These are phyloP conservation scores for Globisporangium iwayamae DNA, from an alignment of 352 stramenopile species.

Conservation along the genomic window DNA sequence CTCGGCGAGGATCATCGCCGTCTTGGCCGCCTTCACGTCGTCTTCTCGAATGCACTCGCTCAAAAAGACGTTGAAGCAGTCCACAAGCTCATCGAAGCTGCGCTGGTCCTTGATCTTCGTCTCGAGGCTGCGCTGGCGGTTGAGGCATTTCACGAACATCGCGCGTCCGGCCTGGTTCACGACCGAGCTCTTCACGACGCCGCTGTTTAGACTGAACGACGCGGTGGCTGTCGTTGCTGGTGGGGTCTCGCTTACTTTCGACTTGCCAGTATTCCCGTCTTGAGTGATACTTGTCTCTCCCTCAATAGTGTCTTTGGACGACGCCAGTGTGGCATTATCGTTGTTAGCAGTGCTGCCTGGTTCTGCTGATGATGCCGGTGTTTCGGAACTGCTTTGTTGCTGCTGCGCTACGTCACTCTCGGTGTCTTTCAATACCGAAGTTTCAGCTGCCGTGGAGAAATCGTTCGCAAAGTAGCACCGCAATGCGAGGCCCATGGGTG, in stretches of 20 bases:
- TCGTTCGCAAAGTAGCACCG: constrained; percentile 50
- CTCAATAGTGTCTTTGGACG: background rate
- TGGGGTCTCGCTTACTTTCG: background rate
- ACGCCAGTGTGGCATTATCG: background rate
- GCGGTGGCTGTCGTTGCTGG: background rate
- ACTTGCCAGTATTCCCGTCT: background rate
- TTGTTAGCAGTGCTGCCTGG: background rate
- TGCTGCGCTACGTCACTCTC: background rate
- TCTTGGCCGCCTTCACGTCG: constrained; percentile 84
- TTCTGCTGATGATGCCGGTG: background rate
- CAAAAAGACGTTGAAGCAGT: constrained; percentile 72
- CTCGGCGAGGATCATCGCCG: constrained; percentile 83
- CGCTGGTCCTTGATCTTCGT: constrained; percentile 59
- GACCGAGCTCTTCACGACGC: constrained; percentile 28
- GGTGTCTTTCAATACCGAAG: background rate
- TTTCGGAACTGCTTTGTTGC: background rate
- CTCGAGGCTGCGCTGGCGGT: constrained; percentile 75
- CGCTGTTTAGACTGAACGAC: background rate
- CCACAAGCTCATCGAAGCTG: constrained; percentile 59
- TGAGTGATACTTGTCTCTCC: background rate
- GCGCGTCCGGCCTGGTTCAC: constrained; percentile 36
- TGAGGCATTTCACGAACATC: constrained; percentile 79
- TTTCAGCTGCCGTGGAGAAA: constrained; percentile 5
- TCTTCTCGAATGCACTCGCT: constrained; percentile 72
- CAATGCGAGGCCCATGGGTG: constrained; percentile 51